Base-by-base conservation (phyloP, 208 protist genomes). In the Endotrypanum monterogeii region DNA sequence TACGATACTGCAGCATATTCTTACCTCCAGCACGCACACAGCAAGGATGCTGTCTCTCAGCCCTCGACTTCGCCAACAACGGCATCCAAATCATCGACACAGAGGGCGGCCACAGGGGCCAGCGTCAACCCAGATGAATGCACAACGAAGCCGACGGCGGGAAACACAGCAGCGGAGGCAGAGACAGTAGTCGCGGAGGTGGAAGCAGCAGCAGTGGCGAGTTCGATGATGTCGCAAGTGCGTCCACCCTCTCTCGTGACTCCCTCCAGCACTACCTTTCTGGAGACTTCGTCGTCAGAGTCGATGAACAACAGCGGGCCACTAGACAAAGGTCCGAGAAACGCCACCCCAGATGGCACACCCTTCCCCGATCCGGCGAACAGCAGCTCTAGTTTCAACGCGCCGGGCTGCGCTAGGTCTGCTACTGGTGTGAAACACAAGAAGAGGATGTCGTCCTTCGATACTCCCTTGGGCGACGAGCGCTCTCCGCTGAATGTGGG, bases 1-100 rank as follows among this genome's bases (percentile, higher is more conserved):
- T 91, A 93, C 74, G 84, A 81, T 28, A 39, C 70, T 23, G 84
- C 83, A 18, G 83, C 82, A 0, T 39, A 84, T 14, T 73, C 79
- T 20, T 91, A 90, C 72, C 55, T 54, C 32, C 67, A 83, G 41
- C 71, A 73, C 8, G 65, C 80, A 9, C 61, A 62, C 18, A 78
- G 73, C 32, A 88, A 80, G 73, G 78, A 71, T 51, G 79, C 78
- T 12, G 23, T 72, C 62, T 35, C 80, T 41, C 41, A 56, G 1
- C 72, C 82, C 0, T 28, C 63, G n/a, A 23, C 20, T 51, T 73
- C 68, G 18, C 68, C 68, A 16, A 65, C 60, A 39, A 62, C 5
- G 18, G 6, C 35, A 20, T 25, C 57, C 1, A 30, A 6, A 41
- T 62, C 57, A 6, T 62, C 23, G 8, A 20, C 18, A 20, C n/a